phyloP scores from a whole-genome alignment of 2,329 filamentous ascomycete genomes.

The Beauveria scarabaeidicola region DNA sequence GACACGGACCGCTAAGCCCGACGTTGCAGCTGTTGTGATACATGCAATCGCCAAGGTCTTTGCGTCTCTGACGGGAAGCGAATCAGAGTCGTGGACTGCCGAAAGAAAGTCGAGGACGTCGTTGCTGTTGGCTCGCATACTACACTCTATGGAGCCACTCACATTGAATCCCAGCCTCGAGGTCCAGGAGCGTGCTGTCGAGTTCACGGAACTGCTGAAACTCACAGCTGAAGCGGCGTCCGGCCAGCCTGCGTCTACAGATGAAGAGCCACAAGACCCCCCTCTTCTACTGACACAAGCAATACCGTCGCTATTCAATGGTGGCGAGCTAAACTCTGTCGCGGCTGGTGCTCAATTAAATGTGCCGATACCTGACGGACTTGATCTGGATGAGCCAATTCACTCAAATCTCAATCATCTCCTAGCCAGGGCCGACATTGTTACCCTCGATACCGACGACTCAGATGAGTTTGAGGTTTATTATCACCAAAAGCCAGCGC shows the following conservation, averaged over 20 bases:
- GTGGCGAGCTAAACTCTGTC: conserved; percentile 87
- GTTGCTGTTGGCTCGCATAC: conserved; percentile 70
- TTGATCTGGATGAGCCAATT: conserved; percentile 76
- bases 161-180: conserved; percentile 79
- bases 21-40: conserved; percentile 67
- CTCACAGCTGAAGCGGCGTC: conserved; percentile 74
- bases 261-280: conserved; percentile 51
- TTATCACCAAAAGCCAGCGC: conserved; percentile 49
- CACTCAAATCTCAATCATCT: conserved; percentile 64
- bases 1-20: conserved; percentile 48
- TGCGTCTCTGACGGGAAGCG: conserved; percentile 58
- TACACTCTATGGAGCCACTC: conserved; percentile 73
- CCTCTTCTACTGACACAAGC: conserved; percentile 84
- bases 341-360: conserved; percentile 74
- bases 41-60: conserved; percentile 86
- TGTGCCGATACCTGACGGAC: conserved; percentile 65
- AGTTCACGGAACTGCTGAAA: conserved; percentile 83
- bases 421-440: conserved; percentile 49
- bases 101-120: conserved; percentile 66
- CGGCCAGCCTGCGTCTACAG: conserved; percentile 51
- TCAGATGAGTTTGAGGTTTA: conserved; percentile 61
- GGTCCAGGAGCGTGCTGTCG: conserved; percentile 88
- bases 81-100: conserved; percentile 58
- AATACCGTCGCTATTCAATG: conserved; percentile 77
- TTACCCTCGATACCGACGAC: conserved; percentile 41